A percentile compares a stretch with the other conserved stretches of the same genome.
phyloP scores from a whole-genome alignment of 2,329 filamentous ascomycete species.

The Clonostachys chloroleuca region DNA sequence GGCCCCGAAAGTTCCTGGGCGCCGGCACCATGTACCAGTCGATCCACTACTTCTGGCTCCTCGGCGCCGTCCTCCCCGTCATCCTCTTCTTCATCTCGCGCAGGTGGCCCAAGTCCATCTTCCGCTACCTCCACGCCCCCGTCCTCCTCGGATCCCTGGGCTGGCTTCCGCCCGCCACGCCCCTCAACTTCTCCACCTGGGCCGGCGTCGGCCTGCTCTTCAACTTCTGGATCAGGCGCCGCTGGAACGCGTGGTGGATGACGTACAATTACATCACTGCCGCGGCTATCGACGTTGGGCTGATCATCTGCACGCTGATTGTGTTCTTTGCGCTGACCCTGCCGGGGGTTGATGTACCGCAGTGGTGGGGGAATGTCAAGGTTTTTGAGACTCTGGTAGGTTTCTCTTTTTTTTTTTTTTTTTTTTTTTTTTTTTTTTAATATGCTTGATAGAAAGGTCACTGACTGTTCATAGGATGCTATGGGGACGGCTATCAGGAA shows the following conservation, averaged over 20 bases:
- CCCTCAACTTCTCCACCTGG: slow-evolving; percentile 51
- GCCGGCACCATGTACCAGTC: slow-evolving; percentile 36
- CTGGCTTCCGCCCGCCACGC: slow-evolving; percentile 49
- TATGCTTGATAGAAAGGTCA: too few species aligned
- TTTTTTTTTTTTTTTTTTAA: too few species aligned
- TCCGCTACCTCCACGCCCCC: slow-evolving; percentile 47
- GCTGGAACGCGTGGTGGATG: slow-evolving; percentile 51
- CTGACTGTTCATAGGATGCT: too few species aligned
- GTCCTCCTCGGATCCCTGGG: slow-evolving; percentile 46
- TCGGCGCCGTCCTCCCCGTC: slow-evolving; percentile 42
- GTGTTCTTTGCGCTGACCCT: too few species aligned
- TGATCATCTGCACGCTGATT: too few species aligned
- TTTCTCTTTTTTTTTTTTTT: too few species aligned
- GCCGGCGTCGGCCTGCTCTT: slow-evolving; percentile 50
- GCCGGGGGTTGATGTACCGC: too few species aligned
- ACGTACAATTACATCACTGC: slow-evolving; percentile 23
- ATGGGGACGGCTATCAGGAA: too few species aligned
- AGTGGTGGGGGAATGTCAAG: too few species aligned
- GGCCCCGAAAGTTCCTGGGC: slow-evolving; percentile 24
- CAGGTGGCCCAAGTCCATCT: slow-evolving; percentile 35
- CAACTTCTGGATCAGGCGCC: slow-evolving; percentile 45
- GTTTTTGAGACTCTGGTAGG: too few species aligned
- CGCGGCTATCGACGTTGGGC: too few species aligned
- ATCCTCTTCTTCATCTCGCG: slow-evolving; percentile 43
- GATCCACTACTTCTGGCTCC: slow-evolving; percentile 51